phyloP scores from a whole-genome alignment of 306 rosid species.

The Myrica gale region DNA sequence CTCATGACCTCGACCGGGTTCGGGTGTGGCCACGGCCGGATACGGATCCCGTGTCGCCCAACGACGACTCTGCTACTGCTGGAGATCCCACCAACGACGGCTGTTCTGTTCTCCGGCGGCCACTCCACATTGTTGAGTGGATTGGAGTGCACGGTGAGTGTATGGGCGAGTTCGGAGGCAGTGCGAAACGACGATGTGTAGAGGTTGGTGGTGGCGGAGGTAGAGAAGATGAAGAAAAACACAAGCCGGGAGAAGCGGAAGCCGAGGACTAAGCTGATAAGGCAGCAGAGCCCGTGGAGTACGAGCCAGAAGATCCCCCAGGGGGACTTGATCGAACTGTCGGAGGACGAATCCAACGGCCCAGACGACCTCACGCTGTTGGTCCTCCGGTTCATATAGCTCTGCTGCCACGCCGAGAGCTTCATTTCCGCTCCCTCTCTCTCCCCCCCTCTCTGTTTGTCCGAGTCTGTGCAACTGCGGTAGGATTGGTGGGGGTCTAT shows the following conservation, averaged over 20 bases:
- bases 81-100: constrained; percentile 25
- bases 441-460: constrained; percentile 6
- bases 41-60: constrained; percentile 98
- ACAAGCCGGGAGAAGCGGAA: constrained; percentile 95
- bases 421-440: constrained; percentile 49
- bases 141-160: constrained; percentile 33
- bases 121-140: constrained; percentile 19
- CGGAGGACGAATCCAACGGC: constrained; percentile 61
- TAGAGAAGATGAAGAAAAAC: constrained; percentile 82
- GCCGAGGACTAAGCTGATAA: constrained; percentile 86
- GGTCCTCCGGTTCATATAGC: constrained; percentile 65
- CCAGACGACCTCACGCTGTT: constrained; percentile 75
- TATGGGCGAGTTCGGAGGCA: constrained; percentile 41
- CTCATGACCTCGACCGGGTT: constrained; percentile 89
- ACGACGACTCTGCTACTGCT: constrained; percentile 74
- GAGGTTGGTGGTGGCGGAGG: constrained; percentile 55
- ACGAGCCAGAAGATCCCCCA: constrained; percentile 81
- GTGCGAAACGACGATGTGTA: constrained; percentile 69
- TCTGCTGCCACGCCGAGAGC: constrained; percentile 90
- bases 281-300: constrained; percentile 88
- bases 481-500: background rate
- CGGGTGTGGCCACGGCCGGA: constrained; percentile 99
- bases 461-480: background rate
- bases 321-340: constrained; percentile 66
- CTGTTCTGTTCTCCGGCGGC: constrained; percentile 45